Conservation (phyloP, 192 early-diverging fungal genomes). For the Oehlia diaphana region DNA sequence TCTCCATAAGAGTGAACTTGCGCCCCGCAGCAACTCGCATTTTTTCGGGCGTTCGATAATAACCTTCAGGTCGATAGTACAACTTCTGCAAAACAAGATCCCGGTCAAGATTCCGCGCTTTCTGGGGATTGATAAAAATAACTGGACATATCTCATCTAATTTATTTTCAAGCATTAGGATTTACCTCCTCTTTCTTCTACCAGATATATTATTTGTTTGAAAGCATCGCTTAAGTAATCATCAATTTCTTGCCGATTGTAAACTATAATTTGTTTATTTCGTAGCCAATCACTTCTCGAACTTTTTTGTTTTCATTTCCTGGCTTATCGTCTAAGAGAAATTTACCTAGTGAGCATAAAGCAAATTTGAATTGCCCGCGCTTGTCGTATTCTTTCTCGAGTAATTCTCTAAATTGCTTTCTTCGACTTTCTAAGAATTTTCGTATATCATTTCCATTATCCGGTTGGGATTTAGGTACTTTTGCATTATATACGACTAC, state of each 20-base stretch:
- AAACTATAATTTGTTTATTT: constrained; percentile 32
- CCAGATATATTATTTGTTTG: constrained; percentile 25
- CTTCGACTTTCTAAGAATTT: constrained; percentile 17
- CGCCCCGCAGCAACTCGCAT: no score
- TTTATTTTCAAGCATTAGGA: constrained; percentile 26
- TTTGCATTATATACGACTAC: constrained; percentile 12
- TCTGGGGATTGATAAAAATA: no score
- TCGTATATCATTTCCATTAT: constrained; percentile 25
- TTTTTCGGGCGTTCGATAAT: no score
- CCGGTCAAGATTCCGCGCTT: no score
- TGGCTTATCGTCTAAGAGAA: constrained; percentile 11
- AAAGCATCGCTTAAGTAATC: constrained; percentile 24
- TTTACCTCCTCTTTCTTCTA: constrained; percentile 17
- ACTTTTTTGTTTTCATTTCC: constrained; percentile 19
- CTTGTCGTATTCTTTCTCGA: constrained; percentile 24
- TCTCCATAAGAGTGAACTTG: no score
- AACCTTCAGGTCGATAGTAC: no score
- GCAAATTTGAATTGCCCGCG: constrained; percentile 19
- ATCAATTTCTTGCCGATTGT: constrained; percentile 23
- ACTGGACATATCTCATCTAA: no score
- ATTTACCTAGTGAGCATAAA: constrained; percentile 15
- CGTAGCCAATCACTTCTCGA: constrained; percentile 16
- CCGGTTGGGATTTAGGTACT: constrained; percentile 1
- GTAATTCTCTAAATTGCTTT: constrained; percentile 8
- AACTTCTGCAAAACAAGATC: no score